Conservation (phyloP, 148 eudicot genomes). For the Limonium bicolor region DNA sequence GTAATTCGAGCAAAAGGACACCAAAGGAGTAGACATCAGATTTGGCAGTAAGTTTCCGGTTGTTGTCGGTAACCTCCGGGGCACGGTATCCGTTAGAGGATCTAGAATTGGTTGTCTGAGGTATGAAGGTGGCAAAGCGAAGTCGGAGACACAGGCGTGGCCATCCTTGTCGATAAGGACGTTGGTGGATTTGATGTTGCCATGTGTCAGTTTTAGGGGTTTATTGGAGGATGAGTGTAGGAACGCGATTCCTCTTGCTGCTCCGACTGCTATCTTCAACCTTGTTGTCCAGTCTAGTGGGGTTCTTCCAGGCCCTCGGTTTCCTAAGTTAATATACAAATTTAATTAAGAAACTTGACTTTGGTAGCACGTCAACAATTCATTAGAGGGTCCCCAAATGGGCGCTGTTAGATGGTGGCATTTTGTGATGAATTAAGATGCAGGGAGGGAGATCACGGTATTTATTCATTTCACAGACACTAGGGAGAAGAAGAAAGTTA, state of each 20-base stretch:
- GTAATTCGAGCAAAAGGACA: slow-evolving; percentile 55
- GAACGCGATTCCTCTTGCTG: slow-evolving; percentile 75
- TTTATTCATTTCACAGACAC: no score
- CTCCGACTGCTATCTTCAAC: slow-evolving; percentile 71
- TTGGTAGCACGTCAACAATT: no score
- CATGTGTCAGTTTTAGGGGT: slow-evolving; percentile 65
- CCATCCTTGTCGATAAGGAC: slow-evolving; percentile 76
- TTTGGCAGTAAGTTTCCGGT: slow-evolving; percentile 58
- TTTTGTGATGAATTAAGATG: no score
- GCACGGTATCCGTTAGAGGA: slow-evolving; percentile 43
- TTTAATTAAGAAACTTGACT: slow-evolving; percentile 7
- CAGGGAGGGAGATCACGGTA: no score
- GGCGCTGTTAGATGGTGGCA: no score
- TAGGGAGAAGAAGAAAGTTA: no score
- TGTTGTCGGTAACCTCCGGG: slow-evolving; percentile 57
- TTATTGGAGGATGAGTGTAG: slow-evolving; percentile 62
- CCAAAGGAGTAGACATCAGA: slow-evolving; percentile 92
- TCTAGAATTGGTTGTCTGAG: background rate
- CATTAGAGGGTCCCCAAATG: no score
- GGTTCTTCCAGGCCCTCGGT: slow-evolving; percentile 86
- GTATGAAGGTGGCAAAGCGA: slow-evolving; percentile 30
- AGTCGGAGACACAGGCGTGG: slow-evolving; percentile 66
- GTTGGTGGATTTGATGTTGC: slow-evolving; percentile 80
- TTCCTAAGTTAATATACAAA: slow-evolving; percentile 18
- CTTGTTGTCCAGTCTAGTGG: slow-evolving; percentile 96